Evolutionary conservation across 2,329 filamentous ascomycete genomes (phyloP).

Genomic region (Phoma sp.): DNA sequence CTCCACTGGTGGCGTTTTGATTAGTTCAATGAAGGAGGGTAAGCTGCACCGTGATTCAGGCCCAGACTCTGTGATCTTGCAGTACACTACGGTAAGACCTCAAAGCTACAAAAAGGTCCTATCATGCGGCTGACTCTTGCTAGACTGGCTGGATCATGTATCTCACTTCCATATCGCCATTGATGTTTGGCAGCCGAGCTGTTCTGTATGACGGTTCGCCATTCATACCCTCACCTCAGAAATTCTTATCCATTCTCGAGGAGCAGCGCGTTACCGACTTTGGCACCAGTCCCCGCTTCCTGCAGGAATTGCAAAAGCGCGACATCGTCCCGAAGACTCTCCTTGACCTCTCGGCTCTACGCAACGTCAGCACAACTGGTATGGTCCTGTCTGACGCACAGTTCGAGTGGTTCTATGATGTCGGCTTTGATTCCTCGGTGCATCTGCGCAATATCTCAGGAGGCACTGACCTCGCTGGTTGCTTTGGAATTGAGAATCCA

Average conservation of each 20-base stretch:
- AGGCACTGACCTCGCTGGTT: constrained; percentile 76
- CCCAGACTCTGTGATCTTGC: constrained; percentile 55
- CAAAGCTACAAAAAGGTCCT: neutral
- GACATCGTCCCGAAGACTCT: constrained; percentile 66
- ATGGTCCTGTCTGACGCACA: constrained; percentile 80
- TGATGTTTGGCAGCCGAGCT: constrained; percentile 65
- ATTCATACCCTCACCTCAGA: constrained; percentile 70
- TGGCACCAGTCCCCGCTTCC: constrained; percentile 77
- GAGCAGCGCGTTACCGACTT: constrained; percentile 72
- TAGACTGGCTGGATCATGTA: constrained; percentile 82
- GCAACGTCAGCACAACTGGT: constrained; percentile 72
- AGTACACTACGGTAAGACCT: constrained; percentile 61
- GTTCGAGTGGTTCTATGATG: constrained; percentile 81
- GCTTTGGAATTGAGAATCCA: constrained; percentile 68
- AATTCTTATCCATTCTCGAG: constrained; percentile 67
- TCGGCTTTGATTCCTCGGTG: constrained; percentile 69
- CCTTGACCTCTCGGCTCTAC: constrained; percentile 67
- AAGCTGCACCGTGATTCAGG: constrained; percentile 58
- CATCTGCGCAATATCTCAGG: constrained; percentile 78
- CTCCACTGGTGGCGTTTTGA: constrained; percentile 67
- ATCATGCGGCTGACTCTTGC: neutral
- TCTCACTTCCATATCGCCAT: constrained; percentile 62
- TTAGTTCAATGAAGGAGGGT: constrained; percentile 68
- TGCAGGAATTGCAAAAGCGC: constrained; percentile 73
- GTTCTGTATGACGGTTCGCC: constrained; percentile 86